Percentiles rank a stretch among this genome's conserved stretches.
phyloP scores from a whole-genome alignment of 169 alveolate species.

The Cryptosporidium andersoni region DNA sequence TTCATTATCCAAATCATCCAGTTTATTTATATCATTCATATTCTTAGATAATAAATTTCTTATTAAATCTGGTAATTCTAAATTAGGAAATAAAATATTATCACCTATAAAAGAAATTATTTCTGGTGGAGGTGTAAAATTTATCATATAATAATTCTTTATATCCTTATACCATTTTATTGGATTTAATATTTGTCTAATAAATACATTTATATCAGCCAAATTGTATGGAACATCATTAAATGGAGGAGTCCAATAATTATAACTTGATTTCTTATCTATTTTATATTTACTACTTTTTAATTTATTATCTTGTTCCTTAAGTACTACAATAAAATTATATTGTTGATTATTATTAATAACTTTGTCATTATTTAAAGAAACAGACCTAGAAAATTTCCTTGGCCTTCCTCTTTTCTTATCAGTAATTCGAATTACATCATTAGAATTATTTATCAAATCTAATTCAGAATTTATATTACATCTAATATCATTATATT shows the following conservation, averaged over 20 bases:
- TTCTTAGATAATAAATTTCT: too few species aligned
- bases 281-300: not conserved
- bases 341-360: conserved; percentile 20
- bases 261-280: not conserved
- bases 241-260: conserved; percentile 32
- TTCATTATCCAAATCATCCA: too few species aligned
- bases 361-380: not conserved
- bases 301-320: not conserved
- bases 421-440: conserved; percentile 1
- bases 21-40: too few species aligned
- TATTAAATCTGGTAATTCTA: too few species aligned
- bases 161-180: conserved; percentile 29
- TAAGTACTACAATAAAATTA: not conserved
- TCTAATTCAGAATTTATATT: not conserved
- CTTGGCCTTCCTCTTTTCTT: conserved; percentile 68
- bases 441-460: not conserved
- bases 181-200: conserved; percentile 39
- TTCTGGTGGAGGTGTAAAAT: conserved; percentile 58
- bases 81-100: not conserved
- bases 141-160: conserved; percentile 1
- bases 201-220: conserved; percentile 28
- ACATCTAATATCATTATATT: not conserved
- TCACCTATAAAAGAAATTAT: not conserved
- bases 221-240: conserved; percentile 38
- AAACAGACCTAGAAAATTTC: conserved; percentile 25